Evolutionary conservation across 345 rosid species (phyloP).

Genomic region (Camelina hispida): DNA sequence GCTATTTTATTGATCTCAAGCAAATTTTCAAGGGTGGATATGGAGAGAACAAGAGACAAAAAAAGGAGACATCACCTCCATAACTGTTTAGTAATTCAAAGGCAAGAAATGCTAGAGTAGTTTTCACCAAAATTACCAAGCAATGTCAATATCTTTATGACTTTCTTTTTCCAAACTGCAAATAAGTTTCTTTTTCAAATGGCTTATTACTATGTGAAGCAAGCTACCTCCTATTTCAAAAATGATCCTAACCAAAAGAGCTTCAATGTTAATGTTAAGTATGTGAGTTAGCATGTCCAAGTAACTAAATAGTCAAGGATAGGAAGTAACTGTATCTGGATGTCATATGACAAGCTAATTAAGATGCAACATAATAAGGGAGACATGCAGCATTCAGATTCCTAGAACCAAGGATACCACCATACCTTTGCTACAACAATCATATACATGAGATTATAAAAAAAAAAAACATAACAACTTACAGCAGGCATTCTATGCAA

Average conservation of each 20-base stretch:
- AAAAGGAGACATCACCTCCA: constrained; percentile 8
- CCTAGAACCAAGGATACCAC: constrained; percentile 11
- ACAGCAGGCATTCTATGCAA: constrained; percentile 61
- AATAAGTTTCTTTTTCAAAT: background rate
- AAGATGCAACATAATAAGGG: constrained; percentile 21
- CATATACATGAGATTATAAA: background rate
- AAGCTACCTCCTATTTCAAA: constrained; percentile 16
- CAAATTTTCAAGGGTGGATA: background rate
- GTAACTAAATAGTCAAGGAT: constrained; percentile 20
- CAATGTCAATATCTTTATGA: constrained; percentile 2
- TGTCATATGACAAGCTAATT: constrained; percentile 28
- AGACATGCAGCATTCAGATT: constrained; percentile 11
- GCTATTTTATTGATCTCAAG: constrained; percentile 20
- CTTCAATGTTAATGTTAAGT: constrained; percentile 9
- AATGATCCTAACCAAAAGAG: constrained; percentile 22
- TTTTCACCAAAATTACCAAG: constrained; percentile 16
- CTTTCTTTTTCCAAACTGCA: constrained; percentile 9
- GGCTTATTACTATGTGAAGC: constrained; percentile 13
- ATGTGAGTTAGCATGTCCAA: constrained; percentile 21
- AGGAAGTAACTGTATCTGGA: constrained; percentile 9
- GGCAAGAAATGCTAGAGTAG: constrained; percentile 7
- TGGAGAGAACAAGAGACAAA: constrained; percentile 4
- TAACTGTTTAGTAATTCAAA: background rate
- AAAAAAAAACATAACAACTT: constrained; percentile 43
- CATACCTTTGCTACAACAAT: constrained; percentile 3